Evolutionary conservation across 805 yeast genomes (phyloP).

Genomic region (Candida nemodendra): DNA sequence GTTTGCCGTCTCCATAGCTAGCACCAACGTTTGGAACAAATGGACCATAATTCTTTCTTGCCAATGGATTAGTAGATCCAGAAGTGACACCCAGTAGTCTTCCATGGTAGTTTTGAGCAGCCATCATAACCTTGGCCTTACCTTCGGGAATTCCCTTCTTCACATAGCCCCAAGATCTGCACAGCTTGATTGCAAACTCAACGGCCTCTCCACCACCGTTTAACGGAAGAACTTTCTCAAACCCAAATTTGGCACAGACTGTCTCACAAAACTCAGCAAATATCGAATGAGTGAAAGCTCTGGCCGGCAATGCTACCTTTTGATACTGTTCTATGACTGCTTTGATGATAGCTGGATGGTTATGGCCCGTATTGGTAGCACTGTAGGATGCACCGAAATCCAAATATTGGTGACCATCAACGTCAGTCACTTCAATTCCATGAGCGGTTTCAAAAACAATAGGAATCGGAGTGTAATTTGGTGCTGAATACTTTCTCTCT

Average conservation of each 20-base stretch:
- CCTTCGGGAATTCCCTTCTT: slow-evolving; percentile 28
- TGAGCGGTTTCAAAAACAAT: slow-evolving; percentile 24
- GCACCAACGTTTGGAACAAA: slow-evolving; percentile 31
- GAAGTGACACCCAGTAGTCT: slow-evolving; percentile 40
- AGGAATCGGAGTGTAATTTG: slow-evolving; percentile 30
- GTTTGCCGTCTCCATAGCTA: slow-evolving; percentile 30
- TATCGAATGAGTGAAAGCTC: slow-evolving; percentile 26
- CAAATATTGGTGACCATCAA: slow-evolving; percentile 25
- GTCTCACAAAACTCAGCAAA: slow-evolving; percentile 27
- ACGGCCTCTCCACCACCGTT: slow-evolving; percentile 37
- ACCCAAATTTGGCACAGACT: slow-evolving; percentile 28
- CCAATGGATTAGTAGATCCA: slow-evolving; percentile 33
- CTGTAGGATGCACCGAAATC: slow-evolving; percentile 30
- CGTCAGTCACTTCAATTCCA: slow-evolving; percentile 25
- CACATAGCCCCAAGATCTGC: slow-evolving; percentile 32
- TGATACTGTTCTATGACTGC: slow-evolving; percentile 34
- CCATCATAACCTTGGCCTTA: slow-evolving; percentile 33
- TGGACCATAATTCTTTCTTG: slow-evolving; percentile 35
- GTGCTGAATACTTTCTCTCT: slow-evolving; percentile 27
- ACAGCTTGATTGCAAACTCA: slow-evolving; percentile 39
- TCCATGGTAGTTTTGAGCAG: slow-evolving; percentile 38
- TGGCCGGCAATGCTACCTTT: slow-evolving; percentile 31
- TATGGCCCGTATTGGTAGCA: slow-evolving; percentile 31
- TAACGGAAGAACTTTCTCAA: slow-evolving; percentile 30
- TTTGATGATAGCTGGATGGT: slow-evolving; percentile 27